A percentile compares a stretch with the other conserved stretches of the same genome.
Conservation (phyloP, 768 basidiomycete genomes). For the Wakefieldia striispora region DNA sequence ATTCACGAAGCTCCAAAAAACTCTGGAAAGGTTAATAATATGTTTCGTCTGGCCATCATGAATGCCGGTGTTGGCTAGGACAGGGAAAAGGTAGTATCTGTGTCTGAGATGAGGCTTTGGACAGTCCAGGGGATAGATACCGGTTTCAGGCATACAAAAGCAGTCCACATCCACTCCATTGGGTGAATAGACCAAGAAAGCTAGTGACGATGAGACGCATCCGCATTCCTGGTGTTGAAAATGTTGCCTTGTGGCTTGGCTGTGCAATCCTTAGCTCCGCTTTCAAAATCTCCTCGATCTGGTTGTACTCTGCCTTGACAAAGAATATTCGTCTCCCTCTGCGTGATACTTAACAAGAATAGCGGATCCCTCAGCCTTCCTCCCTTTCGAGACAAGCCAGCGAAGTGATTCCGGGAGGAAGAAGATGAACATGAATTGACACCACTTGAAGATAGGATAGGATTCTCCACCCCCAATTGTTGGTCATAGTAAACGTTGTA, state of each 20-base stretch:
- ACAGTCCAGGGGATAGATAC: too few relatives aligned
- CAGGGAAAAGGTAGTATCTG: conserved; percentile 4
- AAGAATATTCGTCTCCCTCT: conserved; percentile 51
- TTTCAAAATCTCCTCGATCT: conserved; percentile 55
- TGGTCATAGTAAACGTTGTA: conserved; percentile 58
- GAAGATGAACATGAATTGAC: conserved; percentile 52
- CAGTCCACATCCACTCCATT: conserved; percentile 12
- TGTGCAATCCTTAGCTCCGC: conserved; percentile 4
- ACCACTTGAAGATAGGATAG: conserved; percentile 42
- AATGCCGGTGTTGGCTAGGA: conserved; percentile 11
- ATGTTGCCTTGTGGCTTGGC: not conserved
- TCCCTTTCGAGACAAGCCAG: conserved; percentile 58
- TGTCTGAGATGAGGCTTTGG: not conserved
- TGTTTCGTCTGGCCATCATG: conserved; percentile 2
- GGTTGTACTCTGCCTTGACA: conserved; percentile 54
- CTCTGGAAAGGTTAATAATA: not conserved
- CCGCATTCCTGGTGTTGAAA: conserved; percentile 13
- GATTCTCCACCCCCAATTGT: conserved; percentile 8
- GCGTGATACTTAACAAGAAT: conserved; percentile 59
- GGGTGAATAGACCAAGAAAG: conserved; percentile 4
- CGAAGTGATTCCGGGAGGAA: conserved; percentile 62
- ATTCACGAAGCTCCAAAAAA: not conserved
- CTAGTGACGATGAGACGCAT: conserved; percentile 5
- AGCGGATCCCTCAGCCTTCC: conserved; percentile 44
- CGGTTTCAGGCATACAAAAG: conserved; percentile 3